Percentiles rank a stretch among this genome's conserved stretches.
These are phyloP conservation scores for Alternaria triticina DNA, from an alignment of 2,329 filamentous ascomycete genomes.

Conservation along the genomic window DNA sequence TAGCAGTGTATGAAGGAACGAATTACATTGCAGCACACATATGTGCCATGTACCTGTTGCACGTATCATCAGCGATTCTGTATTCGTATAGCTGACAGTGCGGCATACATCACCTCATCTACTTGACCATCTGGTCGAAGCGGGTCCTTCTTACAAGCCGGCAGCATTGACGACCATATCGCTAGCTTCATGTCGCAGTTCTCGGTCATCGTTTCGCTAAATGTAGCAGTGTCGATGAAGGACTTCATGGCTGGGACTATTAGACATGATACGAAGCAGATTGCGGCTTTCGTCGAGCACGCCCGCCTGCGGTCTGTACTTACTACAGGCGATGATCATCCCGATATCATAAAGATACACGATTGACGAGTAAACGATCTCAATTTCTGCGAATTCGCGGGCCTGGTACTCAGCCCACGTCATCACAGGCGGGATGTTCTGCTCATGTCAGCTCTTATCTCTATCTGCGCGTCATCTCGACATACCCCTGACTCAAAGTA, in stretches of 20 bases:
- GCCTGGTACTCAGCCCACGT: constrained; percentile 77
- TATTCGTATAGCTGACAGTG: neutral
- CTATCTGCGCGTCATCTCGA: neutral
- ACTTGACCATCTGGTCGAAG: constrained; percentile 70
- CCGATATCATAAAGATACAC: constrained; percentile 80
- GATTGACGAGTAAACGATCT: constrained; percentile 79
- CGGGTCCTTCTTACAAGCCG: constrained; percentile 72
- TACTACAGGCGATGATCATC: constrained; percentile 70
- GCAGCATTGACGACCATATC: constrained; percentile 81
- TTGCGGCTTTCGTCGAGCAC: neutral
- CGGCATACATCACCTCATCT: constrained; percentile 75
- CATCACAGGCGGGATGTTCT: constrained; percentile 38
- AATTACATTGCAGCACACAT: constrained; percentile 67
- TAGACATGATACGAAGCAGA: neutral
- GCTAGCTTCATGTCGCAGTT: constrained; percentile 68
- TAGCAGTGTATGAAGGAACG: neutral
- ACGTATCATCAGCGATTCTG: neutral
- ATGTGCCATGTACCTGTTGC: constrained; percentile 72
- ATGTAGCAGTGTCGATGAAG: constrained; percentile 24
- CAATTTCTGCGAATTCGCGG: constrained; percentile 72
- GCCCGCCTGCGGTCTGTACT: neutral
- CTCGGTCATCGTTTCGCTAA: constrained; percentile 64
- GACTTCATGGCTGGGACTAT: constrained; percentile 57
- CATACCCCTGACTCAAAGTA: constrained; percentile 59
- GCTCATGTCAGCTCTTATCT: neutral